Evolutionary conservation across 306 rosid genomes (phyloP).

Genomic region (Casuarina cunninghamiana): DNA sequence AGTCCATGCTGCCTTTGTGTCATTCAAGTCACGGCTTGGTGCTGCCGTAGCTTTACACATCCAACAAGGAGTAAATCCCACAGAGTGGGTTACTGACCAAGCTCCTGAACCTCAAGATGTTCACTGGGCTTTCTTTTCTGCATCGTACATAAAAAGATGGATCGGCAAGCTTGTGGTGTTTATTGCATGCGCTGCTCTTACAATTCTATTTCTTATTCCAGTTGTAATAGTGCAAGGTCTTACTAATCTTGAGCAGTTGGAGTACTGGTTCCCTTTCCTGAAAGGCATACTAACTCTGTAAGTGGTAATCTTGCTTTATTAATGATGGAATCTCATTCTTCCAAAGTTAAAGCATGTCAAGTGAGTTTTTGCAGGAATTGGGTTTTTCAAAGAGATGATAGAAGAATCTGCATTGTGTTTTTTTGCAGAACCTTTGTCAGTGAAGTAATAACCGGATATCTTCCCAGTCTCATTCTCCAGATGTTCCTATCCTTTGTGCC

Average conservation of each 20-base stretch:
- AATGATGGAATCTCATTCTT: slow-evolving; percentile 17
- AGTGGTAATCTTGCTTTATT: slow-evolving; percentile 34
- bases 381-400: background rate
- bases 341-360: slow-evolving; percentile 4
- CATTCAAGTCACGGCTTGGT: slow-evolving; percentile 81
- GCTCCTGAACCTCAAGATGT: slow-evolving; percentile 89
- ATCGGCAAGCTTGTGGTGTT: slow-evolving; percentile 55
- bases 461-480: slow-evolving; percentile 88
- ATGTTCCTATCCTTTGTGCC: slow-evolving; percentile 60
- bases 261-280: slow-evolving; percentile 69
- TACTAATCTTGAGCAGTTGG: slow-evolving; percentile 65
- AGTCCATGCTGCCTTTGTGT: slow-evolving; percentile 80
- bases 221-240: slow-evolving; percentile 82
- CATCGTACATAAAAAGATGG: slow-evolving; percentile 68
- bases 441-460: slow-evolving; percentile 82
- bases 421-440: slow-evolving; percentile 72
- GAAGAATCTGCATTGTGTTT: slow-evolving; percentile 9
- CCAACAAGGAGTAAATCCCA: slow-evolving; percentile 76
- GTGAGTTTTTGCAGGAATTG: background rate
- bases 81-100: slow-evolving; percentile 76
- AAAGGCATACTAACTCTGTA: slow-evolving; percentile 58
- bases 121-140: slow-evolving; percentile 76
- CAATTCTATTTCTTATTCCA: slow-evolving; percentile 69
- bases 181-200: slow-evolving; percentile 51
- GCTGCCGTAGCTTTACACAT: slow-evolving; percentile 67